These are phyloP conservation scores for Picea sitchensis DNA, from an alignment of 75 land plant genomes.

Conservation along the genomic window DNA sequence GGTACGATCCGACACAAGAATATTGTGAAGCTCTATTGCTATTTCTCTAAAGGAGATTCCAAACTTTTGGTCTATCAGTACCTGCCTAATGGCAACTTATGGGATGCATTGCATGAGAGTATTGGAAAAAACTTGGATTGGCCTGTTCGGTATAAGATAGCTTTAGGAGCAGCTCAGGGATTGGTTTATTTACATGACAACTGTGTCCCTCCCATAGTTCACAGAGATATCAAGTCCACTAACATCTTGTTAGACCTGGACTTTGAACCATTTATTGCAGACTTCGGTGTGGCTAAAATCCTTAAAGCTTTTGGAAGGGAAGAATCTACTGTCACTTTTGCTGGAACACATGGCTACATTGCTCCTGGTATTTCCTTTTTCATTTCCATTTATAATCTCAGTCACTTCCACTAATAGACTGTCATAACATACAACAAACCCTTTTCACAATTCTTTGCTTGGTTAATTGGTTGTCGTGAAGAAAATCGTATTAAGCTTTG, in stretches of 20 bases:
- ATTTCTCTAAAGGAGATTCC: slow-evolving; percentile 58
- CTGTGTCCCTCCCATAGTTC: slow-evolving; percentile 65
- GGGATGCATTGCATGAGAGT: slow-evolving; percentile 64
- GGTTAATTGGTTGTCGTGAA: no score
- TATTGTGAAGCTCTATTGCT: slow-evolving; percentile 80
- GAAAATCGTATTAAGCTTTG: background rate
- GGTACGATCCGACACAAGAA: slow-evolving; percentile 84
- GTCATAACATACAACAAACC: no score
- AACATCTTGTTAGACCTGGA: slow-evolving; percentile 71
- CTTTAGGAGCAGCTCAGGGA: slow-evolving; percentile 73
- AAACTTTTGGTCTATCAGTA: slow-evolving; percentile 86
- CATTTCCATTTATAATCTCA: no score
- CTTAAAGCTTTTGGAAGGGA: slow-evolving; percentile 53
- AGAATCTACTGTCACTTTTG: slow-evolving; percentile 56
- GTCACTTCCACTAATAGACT: no score
- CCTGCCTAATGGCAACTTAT: slow-evolving; percentile 91
- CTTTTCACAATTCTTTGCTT: no score
- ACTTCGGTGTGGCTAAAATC: slow-evolving; percentile 87
- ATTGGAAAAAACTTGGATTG: slow-evolving; percentile 44
- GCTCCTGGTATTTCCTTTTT: slow-evolving; percentile 66
- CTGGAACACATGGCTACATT: slow-evolving; percentile 83
- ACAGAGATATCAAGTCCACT: slow-evolving; percentile 83
- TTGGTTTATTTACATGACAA: slow-evolving; percentile 86
- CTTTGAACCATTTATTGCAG: slow-evolving; percentile 75
- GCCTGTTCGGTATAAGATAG: slow-evolving; percentile 63